These are phyloP conservation scores for Phalaenopsis hybrid DNA, from an alignment of 116 monocot genomes.

Conservation along the genomic window DNA sequence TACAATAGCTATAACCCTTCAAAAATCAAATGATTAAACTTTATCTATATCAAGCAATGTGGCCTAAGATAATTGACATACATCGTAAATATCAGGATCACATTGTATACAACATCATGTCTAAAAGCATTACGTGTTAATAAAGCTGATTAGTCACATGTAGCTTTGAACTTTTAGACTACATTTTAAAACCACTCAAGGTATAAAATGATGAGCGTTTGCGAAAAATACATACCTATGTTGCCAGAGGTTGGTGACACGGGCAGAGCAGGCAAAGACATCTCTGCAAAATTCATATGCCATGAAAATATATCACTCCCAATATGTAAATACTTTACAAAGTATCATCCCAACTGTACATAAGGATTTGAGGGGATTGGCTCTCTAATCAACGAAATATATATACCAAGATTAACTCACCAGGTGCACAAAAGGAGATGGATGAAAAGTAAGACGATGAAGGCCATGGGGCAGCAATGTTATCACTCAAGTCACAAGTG, in stretches of 20 bases:
- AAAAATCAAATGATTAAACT: neutral
- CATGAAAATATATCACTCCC: neutral
- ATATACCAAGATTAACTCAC: constrained; percentile 16
- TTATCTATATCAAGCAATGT: constrained; percentile 3
- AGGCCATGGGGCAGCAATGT: constrained; percentile 99
- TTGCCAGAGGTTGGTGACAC: constrained; percentile 35
- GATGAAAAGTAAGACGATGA: constrained; percentile 85
- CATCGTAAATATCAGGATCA: neutral
- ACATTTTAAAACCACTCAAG: neutral
- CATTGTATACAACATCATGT: neutral
- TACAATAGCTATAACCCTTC: neutral
- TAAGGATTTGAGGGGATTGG: neutral
- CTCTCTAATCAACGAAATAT: neutral
- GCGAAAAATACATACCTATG: constrained; percentile 34
- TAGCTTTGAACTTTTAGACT: neutral
- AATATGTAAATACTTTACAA: neutral
- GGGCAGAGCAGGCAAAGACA: constrained; percentile 81
- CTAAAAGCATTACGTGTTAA: neutral
- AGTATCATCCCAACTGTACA: neutral
- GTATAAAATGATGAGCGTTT: neutral
- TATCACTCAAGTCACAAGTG: constrained; percentile 94
- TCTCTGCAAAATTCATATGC: constrained; percentile 46
- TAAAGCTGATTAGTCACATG: neutral
- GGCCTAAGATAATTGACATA: neutral
- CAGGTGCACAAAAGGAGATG: constrained; percentile 92